phyloP scores from a whole-genome alignment of 768 basidiomycete species.

The Suillus weaverae region DNA sequence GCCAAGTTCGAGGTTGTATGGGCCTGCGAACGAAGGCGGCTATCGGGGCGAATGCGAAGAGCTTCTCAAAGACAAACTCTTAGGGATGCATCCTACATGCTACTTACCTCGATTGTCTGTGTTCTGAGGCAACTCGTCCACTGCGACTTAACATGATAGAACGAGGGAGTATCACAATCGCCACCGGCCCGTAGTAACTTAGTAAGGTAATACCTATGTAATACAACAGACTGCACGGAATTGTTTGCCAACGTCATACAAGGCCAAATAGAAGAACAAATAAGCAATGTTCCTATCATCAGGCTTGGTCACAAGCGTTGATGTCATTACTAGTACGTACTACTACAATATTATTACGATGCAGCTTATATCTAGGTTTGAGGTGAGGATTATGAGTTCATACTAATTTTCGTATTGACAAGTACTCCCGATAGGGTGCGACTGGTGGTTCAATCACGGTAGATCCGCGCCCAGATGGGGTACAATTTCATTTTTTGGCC shows the following conservation, averaged over 20 bases:
- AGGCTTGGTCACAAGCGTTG: too few relatives aligned
- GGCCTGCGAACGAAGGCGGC: neutral
- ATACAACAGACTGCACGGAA: neutral
- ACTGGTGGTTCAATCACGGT: neutral
- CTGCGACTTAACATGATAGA: neutral
- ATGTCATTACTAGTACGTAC: too few relatives aligned
- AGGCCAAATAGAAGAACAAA: slow-evolving; percentile 1
- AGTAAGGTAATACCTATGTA: too few relatives aligned
- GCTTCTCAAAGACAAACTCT: neutral
- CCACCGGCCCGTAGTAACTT: neutral
- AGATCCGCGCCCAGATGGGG: neutral
- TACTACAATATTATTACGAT: too few relatives aligned
- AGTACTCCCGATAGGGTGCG: neutral
- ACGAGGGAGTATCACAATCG: neutral
- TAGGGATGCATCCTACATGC: neutral
- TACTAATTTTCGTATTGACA: neutral
- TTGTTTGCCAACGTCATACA: neutral
- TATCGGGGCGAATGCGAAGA: neutral
- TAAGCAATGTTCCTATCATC: too few relatives aligned
- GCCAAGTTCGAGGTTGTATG: neutral
- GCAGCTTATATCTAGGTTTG: too few relatives aligned
- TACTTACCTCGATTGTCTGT: neutral
- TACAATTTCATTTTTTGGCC: neutral
- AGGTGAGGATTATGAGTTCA: neutral
- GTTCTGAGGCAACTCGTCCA: neutral